Evolutionary conservation across 1,284 basidiomycete species (phyloP), one percentile per base, ranked within the genome.

Genomic region (Tremellales sp.): DNA sequence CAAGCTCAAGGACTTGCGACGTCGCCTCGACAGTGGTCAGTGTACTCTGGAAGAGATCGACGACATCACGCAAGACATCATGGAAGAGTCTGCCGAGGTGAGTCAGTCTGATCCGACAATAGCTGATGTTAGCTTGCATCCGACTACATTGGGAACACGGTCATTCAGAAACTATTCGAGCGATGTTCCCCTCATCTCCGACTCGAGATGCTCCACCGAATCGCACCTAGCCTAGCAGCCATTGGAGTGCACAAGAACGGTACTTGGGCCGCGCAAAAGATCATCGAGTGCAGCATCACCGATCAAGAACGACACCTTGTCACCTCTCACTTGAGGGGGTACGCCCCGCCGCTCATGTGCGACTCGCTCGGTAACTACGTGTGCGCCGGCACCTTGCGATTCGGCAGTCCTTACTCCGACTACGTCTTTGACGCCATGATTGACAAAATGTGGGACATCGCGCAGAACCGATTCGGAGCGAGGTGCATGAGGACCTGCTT

Each of bases 221-320:
- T 98, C 52, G 84, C 86, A 2, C 96, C 96, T 46, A 88, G 96
- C 70, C 79, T 99, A 22, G 96, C 94, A 23, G 90, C 90, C 81
- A 96, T 97, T 58, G 96, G 96, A 43, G 92, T 94, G 45, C 96
- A 99, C 79, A 98, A 98, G 78, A 98, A 98, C 64, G 96, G 96
- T 35, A 99, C 96, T 0, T 98, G 96, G 96, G 94, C 96, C 1
- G 94, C 93, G 2, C 96, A 98, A 74, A 96, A 96, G 80, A 94
- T 97, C 67, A 97, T 98, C 58, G 93, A 97, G 75, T 94, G 90
- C 59, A 87, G 93, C 39, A 82, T 84, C 48, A 85, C 82, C n/a
- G 84, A 86, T 5, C 91, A 96, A 54, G 96, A 98, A 71, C 81
- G 91, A 49, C 79, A 79, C 3, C 75, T 97, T 31, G 85, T 99